A percentile compares a stretch with the other conserved stretches of the same genome.
Conservation (phyloP, 768 basidiomycete genomes). For the Leccinum imitatum region DNA sequence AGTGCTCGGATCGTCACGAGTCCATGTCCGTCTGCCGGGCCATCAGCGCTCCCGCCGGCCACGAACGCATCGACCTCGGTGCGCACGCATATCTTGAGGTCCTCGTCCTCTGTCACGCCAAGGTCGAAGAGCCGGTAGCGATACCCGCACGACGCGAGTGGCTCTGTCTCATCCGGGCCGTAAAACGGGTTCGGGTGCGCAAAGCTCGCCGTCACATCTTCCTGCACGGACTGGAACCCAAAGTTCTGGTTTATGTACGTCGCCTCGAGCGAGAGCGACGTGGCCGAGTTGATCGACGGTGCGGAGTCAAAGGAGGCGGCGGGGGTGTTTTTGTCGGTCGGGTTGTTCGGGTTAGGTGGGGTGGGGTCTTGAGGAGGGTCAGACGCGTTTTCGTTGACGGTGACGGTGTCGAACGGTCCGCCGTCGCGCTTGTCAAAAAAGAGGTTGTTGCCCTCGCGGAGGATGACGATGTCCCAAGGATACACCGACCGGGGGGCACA, state of each 20-base stretch:
- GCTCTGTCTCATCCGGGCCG: conserved; percentile 88
- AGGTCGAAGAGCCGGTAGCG: conserved; percentile 95
- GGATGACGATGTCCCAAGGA: conserved; percentile 98
- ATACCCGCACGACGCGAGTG: conserved; percentile 94
- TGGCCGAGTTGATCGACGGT: conserved; percentile 89
- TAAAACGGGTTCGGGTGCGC: conserved; percentile 95
- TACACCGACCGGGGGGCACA: conserved; percentile 93
- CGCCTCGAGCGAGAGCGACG: conserved; percentile 92
- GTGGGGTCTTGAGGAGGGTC: conserved; percentile 88
- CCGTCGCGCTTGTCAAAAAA: conserved; percentile 98
- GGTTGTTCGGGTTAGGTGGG: conserved; percentile 77
- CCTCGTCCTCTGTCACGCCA: conserved; percentile 86
- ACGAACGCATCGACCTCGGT: conserved; percentile 94
- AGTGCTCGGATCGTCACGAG: conserved; percentile 91
- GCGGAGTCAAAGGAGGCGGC: conserved; percentile 49
- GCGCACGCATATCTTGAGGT: conserved; percentile 85
- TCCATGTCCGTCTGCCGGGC: conserved; percentile 66
- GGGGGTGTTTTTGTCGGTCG: conserved; percentile 54
- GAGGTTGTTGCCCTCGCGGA: conserved; percentile 88
- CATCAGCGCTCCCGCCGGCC: conserved; percentile 50
- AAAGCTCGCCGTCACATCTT: conserved; percentile 70
- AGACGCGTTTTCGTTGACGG: conserved; percentile 97
- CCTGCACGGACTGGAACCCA: conserved; percentile 90
- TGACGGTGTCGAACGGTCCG: conserved; percentile 94
- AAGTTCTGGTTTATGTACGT: conserved; percentile 99